A percentile compares a stretch with the other conserved stretches of the same genome.
Conservation (phyloP, 805 yeast species). For the Tetrapisispora phaffii region DNA sequence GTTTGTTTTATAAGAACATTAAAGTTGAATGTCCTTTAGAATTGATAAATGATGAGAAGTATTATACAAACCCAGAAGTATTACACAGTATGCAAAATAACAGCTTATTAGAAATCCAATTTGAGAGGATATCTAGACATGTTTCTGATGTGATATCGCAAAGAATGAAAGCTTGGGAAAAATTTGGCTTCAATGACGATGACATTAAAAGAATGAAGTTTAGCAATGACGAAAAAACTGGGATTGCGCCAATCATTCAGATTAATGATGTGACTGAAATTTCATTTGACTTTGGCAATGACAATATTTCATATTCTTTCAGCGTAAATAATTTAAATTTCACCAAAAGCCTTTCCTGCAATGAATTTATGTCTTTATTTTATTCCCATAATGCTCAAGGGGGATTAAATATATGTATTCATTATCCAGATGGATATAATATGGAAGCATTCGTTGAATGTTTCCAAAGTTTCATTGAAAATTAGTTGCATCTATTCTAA, state of each 20-base stretch:
- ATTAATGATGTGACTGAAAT: slow-evolving; percentile 22
- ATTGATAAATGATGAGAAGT: slow-evolving; percentile 13
- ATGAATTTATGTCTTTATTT: slow-evolving; percentile 22
- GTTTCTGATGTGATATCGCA: slow-evolving; percentile 11
- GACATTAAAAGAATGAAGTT: slow-evolving; percentile 24
- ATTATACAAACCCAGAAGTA: slow-evolving; percentile 9
- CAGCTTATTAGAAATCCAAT: slow-evolving; percentile 17
- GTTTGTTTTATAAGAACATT: slow-evolving; percentile 20
- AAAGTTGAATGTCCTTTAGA: slow-evolving; percentile 21
- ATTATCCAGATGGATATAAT: slow-evolving; percentile 19
- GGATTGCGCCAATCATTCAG: slow-evolving; percentile 14
- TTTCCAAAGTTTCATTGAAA: slow-evolving; percentile 22
- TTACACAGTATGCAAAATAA: background rate
- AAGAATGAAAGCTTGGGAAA: slow-evolving; percentile 17
- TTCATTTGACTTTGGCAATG: background rate
- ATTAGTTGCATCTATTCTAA: background rate
- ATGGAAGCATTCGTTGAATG: slow-evolving; percentile 24
- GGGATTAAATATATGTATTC: slow-evolving; percentile 23
- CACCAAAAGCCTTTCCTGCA: slow-evolving; percentile 15
- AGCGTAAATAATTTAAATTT: slow-evolving; percentile 16
- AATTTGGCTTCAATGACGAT: slow-evolving; percentile 20
- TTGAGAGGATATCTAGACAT: slow-evolving; percentile 15
- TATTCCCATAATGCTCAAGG: slow-evolving; percentile 14
- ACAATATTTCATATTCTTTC: slow-evolving; percentile 2
- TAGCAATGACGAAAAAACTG: slow-evolving; percentile 7